Percentiles rank a stretch among this genome's conserved stretches.
These are phyloP conservation scores for Letharia lupina DNA, from an alignment of 495 filamentous ascomycete species.

Conservation along the genomic window DNA sequence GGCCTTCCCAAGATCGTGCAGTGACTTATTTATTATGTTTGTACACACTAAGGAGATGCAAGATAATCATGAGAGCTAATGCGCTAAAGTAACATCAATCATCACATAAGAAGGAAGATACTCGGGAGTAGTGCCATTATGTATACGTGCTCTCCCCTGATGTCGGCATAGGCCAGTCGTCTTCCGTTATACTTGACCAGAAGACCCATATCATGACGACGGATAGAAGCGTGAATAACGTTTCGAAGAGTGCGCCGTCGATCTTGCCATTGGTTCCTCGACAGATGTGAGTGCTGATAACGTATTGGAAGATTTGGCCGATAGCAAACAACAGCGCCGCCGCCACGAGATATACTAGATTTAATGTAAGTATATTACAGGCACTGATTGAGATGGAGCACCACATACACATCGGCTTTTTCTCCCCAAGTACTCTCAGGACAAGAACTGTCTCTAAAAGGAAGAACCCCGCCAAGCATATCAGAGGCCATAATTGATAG, in stretches of 20 bases:
- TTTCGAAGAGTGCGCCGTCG: constrained; percentile 88
- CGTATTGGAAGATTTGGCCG: constrained; percentile 92
- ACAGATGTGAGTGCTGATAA: constrained; percentile 86
- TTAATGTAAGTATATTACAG: neutral
- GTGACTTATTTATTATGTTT: neutral
- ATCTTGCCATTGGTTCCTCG: constrained; percentile 72
- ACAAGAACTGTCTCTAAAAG: constrained; percentile 75
- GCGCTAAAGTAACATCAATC: constrained; percentile 27
- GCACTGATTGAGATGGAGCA: neutral
- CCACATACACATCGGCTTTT: constrained; percentile 69
- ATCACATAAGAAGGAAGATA: constrained; percentile 8
- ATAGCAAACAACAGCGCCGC: constrained; percentile 79
- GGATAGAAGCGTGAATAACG: constrained; percentile 77
- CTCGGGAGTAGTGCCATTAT: constrained; percentile 26
- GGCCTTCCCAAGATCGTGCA: constrained; percentile 13
- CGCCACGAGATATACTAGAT: constrained; percentile 59
- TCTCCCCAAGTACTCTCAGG: constrained; percentile 73
- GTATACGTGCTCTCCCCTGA: constrained; percentile 37
- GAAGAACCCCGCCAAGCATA: constrained; percentile 81
- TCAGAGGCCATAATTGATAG: constrained; percentile 81
- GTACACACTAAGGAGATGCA: constrained; percentile 4
- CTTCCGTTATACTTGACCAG: constrained; percentile 98
- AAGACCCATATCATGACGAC: constrained; percentile 85
- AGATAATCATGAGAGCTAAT: constrained; percentile 4
- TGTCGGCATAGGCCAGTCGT: constrained; percentile 83